These are phyloP conservation scores for Geotrichum cucujoidarum DNA, from an alignment of 1,139 yeast species.

Conservation along the genomic window DNA sequence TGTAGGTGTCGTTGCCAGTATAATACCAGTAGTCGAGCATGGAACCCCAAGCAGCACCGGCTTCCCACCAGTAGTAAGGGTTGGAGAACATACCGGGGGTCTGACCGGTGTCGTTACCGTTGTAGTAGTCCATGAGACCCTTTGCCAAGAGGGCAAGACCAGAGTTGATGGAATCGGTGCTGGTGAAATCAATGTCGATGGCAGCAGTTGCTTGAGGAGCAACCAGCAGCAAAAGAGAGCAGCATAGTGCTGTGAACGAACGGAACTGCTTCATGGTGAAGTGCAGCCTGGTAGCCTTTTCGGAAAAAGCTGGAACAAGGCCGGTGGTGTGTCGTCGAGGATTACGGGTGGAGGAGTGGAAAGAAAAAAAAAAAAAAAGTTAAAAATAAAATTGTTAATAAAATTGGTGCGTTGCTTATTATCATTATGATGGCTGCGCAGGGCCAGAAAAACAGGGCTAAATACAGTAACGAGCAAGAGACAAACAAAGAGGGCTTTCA, in stretches of 20 bases:
- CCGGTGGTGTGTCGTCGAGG: background rate
- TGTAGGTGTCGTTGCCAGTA: slow-evolving; percentile 59
- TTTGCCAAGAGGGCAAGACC: slow-evolving; percentile 56
- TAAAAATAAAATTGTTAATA: background rate
- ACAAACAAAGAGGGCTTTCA: no score
- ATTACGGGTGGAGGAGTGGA: background rate
- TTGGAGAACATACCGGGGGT: slow-evolving; percentile 67
- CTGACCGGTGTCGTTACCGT: slow-evolving; percentile 49
- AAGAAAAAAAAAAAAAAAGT: background rate
- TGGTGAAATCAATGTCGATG: slow-evolving; percentile 23
- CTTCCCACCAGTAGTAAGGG: slow-evolving; percentile 94
- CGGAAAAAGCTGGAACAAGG: background rate
- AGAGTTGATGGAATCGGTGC: slow-evolving; percentile 27
- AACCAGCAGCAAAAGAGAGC: background rate
- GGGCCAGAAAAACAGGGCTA: no score
- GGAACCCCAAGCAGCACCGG: slow-evolving; percentile 84
- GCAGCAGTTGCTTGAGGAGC: background rate
- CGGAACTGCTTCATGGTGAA: background rate
- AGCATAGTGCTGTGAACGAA: slow-evolving; percentile 1
- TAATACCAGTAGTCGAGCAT: slow-evolving; percentile 61
- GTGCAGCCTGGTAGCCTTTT: background rate
- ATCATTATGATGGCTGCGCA: no score
- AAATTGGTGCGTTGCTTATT: background rate
- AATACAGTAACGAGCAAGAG: no score
- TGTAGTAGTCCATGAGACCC: slow-evolving; percentile 71